A percentile compares a stretch with the other conserved stretches of the same genome.
Conservation (phyloP, 345 rosid species). For the Rhodomyrtus tomentosa region DNA sequence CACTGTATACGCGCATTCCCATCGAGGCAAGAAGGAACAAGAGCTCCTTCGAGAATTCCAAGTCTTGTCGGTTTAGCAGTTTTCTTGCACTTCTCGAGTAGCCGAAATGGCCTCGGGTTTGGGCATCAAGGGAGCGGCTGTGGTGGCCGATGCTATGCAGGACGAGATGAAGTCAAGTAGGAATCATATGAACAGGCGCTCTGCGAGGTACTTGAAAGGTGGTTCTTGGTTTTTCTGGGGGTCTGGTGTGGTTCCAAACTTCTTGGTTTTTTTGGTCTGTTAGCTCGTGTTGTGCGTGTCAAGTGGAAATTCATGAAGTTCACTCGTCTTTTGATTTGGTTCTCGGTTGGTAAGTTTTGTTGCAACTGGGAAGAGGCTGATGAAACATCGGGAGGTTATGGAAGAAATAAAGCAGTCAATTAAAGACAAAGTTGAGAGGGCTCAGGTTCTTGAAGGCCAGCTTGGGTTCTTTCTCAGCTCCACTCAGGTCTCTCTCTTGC, state of each 20-base stretch:
- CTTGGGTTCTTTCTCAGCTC: slow-evolving; percentile 66
- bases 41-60: neutral
- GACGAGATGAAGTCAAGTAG: slow-evolving; percentile 66
- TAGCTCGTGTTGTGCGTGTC: neutral
- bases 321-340: neutral
- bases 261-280: neutral
- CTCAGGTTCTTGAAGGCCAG: slow-evolving; percentile 52
- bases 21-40: neutral
- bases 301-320: neutral
- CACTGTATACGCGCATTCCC: neutral
- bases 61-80: neutral
- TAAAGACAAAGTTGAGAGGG: slow-evolving; percentile 43
- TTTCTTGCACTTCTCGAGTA: neutral
- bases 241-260: neutral
- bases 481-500: slow-evolving; percentile 31
- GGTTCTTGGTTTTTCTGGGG: neutral
- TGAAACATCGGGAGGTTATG: slow-evolving; percentile 55
- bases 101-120: slow-evolving; percentile 21
- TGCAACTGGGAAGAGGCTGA: slow-evolving; percentile 45
- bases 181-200: slow-evolving; percentile 66
- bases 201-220: slow-evolving; percentile 32
- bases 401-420: slow-evolving; percentile 50
- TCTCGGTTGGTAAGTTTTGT: slow-evolving; percentile 22
- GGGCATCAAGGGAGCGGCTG: slow-evolving; percentile 35
- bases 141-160: slow-evolving; percentile 68